These are phyloP conservation scores for Paramecium primaurelia DNA, from an alignment of 73 alveolate genomes.

Conservation along the genomic window DNA sequence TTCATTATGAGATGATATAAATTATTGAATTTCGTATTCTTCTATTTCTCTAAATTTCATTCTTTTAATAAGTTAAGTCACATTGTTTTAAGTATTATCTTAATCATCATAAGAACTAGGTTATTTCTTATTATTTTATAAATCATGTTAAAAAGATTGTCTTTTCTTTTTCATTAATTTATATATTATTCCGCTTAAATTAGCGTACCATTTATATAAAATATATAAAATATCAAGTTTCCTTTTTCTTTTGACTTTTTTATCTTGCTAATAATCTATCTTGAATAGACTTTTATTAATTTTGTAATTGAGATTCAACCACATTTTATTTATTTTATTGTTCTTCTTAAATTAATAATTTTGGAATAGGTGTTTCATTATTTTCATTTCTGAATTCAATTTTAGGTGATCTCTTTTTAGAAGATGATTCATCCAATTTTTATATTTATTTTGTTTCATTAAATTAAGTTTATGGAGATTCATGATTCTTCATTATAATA, in stretches of 20 bases:
- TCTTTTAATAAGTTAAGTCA: neutral
- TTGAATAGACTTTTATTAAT: neutral
- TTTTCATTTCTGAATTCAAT: neutral
- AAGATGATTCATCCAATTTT: neutral
- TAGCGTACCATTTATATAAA: neutral
- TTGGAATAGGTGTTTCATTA: neutral
- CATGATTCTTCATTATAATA: neutral
- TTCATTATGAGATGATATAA: neutral
- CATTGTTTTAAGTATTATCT: neutral
- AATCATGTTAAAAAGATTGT: neutral
- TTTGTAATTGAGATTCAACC: neutral
- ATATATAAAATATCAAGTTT: neutral
- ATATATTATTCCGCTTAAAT: neutral
- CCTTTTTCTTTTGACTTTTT: neutral
- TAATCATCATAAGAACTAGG: neutral
- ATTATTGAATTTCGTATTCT: neutral
- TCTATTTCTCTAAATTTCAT: conserved; percentile 2
- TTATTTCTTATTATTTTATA: neutral
- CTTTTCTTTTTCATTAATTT: neutral
- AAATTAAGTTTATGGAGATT: neutral
- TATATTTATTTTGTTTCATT: neutral
- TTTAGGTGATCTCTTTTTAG: neutral
- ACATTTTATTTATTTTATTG: neutral
- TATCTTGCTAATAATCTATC: neutral
- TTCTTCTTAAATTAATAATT: neutral